Evolutionary conservation across 306 rosid species (phyloP).

Genomic region (Inga laurina): DNA sequence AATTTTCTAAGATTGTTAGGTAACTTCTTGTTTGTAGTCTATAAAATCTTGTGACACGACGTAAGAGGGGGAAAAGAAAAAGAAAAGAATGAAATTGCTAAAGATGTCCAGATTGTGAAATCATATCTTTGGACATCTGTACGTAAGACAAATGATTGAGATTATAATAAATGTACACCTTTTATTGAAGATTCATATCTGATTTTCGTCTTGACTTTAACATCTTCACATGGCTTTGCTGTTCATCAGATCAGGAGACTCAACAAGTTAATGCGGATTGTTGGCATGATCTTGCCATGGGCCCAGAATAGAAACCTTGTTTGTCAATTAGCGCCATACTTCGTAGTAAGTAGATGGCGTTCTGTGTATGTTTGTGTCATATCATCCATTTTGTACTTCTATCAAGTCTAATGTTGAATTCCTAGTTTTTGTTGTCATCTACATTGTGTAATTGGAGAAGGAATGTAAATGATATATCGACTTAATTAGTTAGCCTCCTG

Average conservation of each 20-base stretch:
- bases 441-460: not conserved
- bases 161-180: not conserved
- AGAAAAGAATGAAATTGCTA: not conserved
- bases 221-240: constrained; percentile 1
- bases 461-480: not conserved
- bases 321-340: constrained; percentile 5
- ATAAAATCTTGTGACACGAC: not conserved
- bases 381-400: not conserved
- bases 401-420: not conserved
- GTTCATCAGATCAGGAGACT: constrained; percentile 47
- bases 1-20: not conserved
- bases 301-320: constrained; percentile 35
- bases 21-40: not conserved
- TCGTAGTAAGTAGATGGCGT: not conserved
- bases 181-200: constrained; percentile 19
- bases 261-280: constrained; percentile 45
- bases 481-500: not conserved
- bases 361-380: not conserved
- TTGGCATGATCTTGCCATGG: constrained; percentile 61
- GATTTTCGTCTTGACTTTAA: constrained; percentile 18
- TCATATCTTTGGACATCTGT: not conserved
- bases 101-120: not conserved
- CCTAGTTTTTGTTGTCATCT: not conserved
- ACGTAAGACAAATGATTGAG: not conserved
- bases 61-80: not conserved